Conservation (phyloP, 2,329 filamentous ascomycete genomes). For the Neopestalotiopsis sp. region DNA sequence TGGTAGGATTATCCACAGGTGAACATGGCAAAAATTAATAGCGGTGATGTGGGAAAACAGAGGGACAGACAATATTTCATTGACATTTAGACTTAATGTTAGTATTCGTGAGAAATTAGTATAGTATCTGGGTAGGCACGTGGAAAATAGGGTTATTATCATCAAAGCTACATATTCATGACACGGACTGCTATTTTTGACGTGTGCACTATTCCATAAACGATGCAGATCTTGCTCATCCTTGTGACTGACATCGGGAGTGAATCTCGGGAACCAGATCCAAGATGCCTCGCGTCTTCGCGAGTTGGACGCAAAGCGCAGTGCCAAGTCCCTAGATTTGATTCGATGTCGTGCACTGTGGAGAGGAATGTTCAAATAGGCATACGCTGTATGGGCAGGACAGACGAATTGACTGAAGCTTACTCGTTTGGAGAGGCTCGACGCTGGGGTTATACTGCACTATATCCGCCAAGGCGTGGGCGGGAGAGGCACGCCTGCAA, state of each 20-base stretch:
- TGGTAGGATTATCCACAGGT: neutral
- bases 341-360: neutral
- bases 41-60: neutral
- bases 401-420: neutral
- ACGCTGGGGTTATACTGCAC: neutral
- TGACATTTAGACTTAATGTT: slow-evolving; percentile 1
- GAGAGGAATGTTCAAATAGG: neutral
- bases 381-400: neutral
- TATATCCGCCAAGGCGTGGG: neutral
- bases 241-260: neutral
- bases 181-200: neutral
- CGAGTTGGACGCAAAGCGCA: neutral
- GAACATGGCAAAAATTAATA: neutral
- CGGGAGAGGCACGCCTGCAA: neutral
- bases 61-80: neutral
- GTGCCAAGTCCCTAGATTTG: neutral
- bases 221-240: neutral
- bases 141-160: neutral
- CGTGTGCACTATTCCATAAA: neutral
- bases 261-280: neutral
- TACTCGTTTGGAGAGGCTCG: neutral
- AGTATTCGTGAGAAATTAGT: neutral
- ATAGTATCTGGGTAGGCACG: neutral
- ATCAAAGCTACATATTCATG: neutral
- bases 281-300: neutral